Evolutionary conservation across 2,329 filamentous ascomycete genomes (phyloP), one percentile per base, ranked within the genome.

Genomic region (Cladosporium sp.): DNA sequence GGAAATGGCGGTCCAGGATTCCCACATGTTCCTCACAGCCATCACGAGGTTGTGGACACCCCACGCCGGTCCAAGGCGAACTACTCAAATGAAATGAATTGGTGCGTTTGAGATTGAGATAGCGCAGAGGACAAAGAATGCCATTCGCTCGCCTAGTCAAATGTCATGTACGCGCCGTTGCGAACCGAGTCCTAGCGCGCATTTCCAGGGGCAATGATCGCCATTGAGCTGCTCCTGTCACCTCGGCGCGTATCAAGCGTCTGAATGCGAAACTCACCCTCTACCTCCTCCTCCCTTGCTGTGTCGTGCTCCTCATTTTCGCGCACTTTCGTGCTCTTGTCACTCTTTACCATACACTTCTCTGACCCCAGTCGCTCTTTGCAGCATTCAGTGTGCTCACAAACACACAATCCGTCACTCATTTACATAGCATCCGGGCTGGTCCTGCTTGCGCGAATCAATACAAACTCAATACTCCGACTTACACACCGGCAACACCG

Each of bases 281-380:
- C 3, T 11, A 16, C 36, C 27, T 33, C 18, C 15, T 19, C 43
- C 45, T 40, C 36, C 45, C 45, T 33, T 33, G 36, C 45, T 48
- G 45, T 40, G 29, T 40, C 22, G 27, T 30, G 27, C 36, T 16
- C 20, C 33, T 16, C 25, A 22, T 29, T 46, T 38, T 32, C 32
- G 33, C 43, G 35, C 43, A 25, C 19, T 36, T 33, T 33, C 27
- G 43, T 48, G 43, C 43, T 39, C 36, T 48, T 25, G 43, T 48
- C 13, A 15, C 45, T 29, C 38, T 15, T 20, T 48, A 39, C 36
- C 36, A 33, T 18, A 40, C 45, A 40, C 45, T 40, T 32, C 36
- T 48, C 45, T 48, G 15, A 48, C 45, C 27, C 16, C 27, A 48
- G 45, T 48, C 45, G 45, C 45, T 48, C 45, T 48, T 48, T 48